Evolutionary conservation across 768 basidiomycete species (phyloP).

Genomic region (Pleurotus citrinopileatus): DNA sequence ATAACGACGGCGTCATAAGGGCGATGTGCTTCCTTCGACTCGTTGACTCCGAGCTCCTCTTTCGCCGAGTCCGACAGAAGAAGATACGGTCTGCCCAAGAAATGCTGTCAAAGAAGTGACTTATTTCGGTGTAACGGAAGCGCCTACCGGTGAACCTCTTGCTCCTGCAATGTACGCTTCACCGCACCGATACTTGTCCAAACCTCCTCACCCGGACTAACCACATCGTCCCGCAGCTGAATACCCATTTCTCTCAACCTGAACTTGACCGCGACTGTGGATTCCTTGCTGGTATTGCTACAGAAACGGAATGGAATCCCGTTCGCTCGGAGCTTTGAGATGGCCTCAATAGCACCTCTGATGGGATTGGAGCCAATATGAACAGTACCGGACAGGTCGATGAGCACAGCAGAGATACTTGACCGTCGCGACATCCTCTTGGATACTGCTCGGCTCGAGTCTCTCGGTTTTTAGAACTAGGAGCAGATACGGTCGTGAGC

Average conservation of each 20-base stretch:
- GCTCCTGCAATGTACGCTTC: slow-evolving; percentile 37
- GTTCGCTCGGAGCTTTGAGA: slow-evolving; percentile 32
- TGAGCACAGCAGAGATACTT: slow-evolving; percentile 46
- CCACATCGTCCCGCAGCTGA: slow-evolving; percentile 24
- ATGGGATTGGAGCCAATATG: slow-evolving; percentile 52
- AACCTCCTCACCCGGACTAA: slow-evolving; percentile 32
- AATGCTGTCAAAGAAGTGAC: background rate
- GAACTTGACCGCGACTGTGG: slow-evolving; percentile 37
- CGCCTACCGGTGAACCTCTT: slow-evolving; percentile 38
- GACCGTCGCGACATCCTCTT: slow-evolving; percentile 30
- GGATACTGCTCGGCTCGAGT: too few relatives aligned
- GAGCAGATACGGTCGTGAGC: too few relatives aligned
- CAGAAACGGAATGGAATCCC: slow-evolving; percentile 50
- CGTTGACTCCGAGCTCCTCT: slow-evolving; percentile 31
- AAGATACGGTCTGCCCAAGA: slow-evolving; percentile 45
- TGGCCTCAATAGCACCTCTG: slow-evolving; percentile 42
- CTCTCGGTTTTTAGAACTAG: too few relatives aligned
- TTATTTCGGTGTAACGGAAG: background rate
- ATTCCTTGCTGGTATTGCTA: slow-evolving; percentile 42
- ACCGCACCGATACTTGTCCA: slow-evolving; percentile 68
- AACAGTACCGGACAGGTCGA: slow-evolving; percentile 70
- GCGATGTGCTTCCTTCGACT: background rate
- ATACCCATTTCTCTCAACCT: slow-evolving; percentile 50
- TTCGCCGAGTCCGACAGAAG: slow-evolving; percentile 50
- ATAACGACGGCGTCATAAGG: slow-evolving; percentile 61